Conservation (phyloP, 2,329 filamentous ascomycete species). For the Sporothrix pallida region DNA sequence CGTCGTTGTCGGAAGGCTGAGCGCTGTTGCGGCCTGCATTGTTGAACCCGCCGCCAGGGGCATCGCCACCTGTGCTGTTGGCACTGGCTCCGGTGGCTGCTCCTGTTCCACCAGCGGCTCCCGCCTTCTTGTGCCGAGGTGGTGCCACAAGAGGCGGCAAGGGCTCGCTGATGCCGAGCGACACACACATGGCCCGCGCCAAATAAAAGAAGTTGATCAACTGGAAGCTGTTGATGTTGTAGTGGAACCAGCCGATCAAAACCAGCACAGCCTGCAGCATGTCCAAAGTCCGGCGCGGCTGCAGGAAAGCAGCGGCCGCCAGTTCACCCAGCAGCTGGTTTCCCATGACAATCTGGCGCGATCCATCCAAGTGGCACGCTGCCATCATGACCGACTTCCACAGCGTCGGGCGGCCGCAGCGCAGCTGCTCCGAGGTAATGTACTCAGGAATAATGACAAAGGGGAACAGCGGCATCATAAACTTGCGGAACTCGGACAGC, state of each 20-base stretch:
- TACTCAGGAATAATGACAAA: conserved; percentile 52
- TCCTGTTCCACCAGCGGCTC: background rate
- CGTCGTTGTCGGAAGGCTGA: background rate
- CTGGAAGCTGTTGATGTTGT: conserved; percentile 56
- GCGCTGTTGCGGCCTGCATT: background rate
- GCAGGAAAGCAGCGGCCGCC: conserved; percentile 48
- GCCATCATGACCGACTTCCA: conserved; percentile 59
- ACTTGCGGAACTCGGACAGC: conserved; percentile 47
- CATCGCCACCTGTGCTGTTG: background rate
- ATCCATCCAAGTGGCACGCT: conserved; percentile 51
- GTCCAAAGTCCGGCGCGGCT: conserved; percentile 53
- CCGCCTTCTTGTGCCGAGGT: background rate
- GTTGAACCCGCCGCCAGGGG: background rate
- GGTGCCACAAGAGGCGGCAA: conserved; percentile 33
- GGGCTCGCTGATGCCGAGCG: conserved; percentile 48
- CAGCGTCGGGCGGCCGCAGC: conserved; percentile 50
- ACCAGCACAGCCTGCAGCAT: conserved; percentile 55
- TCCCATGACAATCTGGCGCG: conserved; percentile 52
- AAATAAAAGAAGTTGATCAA: conserved; percentile 57
- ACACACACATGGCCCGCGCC: conserved; percentile 53
- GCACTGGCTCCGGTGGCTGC: too few species aligned
- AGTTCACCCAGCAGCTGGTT: conserved; percentile 53
- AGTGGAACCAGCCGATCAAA: conserved; percentile 56
- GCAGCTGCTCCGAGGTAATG: conserved; percentile 48
- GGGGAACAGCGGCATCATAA: conserved; percentile 50